Conservation (phyloP, 2,329 filamentous ascomycete species). For the Pseudocercospora vitis region DNA sequence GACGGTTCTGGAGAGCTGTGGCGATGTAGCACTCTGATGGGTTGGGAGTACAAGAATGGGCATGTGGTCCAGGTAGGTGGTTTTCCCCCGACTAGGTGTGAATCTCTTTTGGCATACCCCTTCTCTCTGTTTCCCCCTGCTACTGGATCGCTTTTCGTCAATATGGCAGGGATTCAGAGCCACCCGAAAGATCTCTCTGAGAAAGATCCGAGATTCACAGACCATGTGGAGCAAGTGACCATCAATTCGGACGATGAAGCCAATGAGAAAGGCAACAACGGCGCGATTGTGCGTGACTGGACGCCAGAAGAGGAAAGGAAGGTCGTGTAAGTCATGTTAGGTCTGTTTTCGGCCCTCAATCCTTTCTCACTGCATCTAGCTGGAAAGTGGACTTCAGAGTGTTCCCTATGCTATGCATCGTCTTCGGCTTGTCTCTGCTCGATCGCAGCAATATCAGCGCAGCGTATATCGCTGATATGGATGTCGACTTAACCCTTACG, state of each 20-base stretch:
- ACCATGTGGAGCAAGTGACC: constrained; percentile 17
- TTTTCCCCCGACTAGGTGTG: not conserved
- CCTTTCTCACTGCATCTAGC: constrained; percentile 15
- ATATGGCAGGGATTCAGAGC: not conserved
- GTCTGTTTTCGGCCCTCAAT: not conserved
- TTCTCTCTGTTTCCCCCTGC: not conserved
- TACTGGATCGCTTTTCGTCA: not conserved
- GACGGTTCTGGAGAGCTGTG: not conserved
- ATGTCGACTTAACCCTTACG: constrained; percentile 37
- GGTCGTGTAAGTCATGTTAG: constrained; percentile 28
- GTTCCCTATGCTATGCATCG: constrained; percentile 39
- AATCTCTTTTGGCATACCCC: not conserved
- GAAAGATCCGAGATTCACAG: constrained; percentile 11
- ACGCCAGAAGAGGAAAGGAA: constrained; percentile 36
- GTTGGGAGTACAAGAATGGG: not conserved
- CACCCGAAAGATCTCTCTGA: not conserved
- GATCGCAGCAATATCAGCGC: constrained; percentile 73
- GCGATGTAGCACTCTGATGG: not conserved
- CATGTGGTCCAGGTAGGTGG: not conserved
- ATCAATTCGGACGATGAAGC: constrained; percentile 12
- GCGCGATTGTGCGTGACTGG: constrained; percentile 28
- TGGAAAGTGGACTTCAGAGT: constrained; percentile 37
- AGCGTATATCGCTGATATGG: constrained; percentile 68
- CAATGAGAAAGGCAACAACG: constrained; percentile 7
- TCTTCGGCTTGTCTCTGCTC: constrained; percentile 65